Conservation (phyloP, 441 rosid species). For the Geranium incanum region DNA sequence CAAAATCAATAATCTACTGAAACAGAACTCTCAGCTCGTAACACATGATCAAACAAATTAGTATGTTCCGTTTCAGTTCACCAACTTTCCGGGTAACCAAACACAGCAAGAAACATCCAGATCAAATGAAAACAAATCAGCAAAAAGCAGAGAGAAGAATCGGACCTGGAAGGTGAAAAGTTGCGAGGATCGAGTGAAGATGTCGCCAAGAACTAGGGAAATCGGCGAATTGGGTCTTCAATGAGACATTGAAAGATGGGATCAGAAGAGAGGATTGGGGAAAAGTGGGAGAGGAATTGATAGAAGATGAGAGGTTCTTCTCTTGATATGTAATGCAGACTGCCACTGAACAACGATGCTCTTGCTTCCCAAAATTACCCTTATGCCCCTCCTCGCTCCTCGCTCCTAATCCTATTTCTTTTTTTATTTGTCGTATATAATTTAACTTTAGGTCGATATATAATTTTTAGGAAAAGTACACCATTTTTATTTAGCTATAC, state of each 20-base stretch:
- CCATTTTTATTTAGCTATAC: too few relatives aligned
- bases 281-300: neutral
- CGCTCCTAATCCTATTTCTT: neutral
- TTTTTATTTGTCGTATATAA: too few relatives aligned
- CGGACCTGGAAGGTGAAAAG: conserved; percentile 6
- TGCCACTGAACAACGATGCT: neutral
- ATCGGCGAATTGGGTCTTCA: conserved; percentile 1
- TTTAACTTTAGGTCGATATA: too few relatives aligned
- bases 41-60: neutral
- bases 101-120: neutral
- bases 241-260: neutral
- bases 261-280: neutral
- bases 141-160: neutral
- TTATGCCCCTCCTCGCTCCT: neutral
- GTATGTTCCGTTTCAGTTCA: conserved; percentile 1
- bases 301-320: neutral
- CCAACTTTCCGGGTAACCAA: neutral
- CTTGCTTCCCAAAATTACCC: neutral
- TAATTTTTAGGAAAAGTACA: too few relatives aligned
- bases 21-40: neutral
- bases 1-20: neutral
- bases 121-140: neutral
- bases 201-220: neutral
- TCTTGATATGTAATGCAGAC: neutral
- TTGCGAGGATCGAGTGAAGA: neutral